Conservation (phyloP, 2,329 filamentous ascomycete species). For the Leptosphaerulina australis region DNA sequence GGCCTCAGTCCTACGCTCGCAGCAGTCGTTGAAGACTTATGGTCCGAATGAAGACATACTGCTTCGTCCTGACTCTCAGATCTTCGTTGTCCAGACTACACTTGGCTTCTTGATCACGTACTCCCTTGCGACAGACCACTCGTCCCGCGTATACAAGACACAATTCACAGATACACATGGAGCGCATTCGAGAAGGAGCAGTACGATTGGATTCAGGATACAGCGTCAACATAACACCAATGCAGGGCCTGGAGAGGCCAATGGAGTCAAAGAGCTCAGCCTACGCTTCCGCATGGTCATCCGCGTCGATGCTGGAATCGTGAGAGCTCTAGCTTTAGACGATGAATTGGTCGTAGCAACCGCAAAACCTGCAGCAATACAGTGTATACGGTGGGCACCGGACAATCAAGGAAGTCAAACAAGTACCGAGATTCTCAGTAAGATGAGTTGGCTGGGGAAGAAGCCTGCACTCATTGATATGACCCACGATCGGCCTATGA, state of each 20-base stretch:
- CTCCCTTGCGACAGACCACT: slow-evolving; percentile 82
- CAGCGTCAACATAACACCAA: slow-evolving; percentile 48
- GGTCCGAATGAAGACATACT: slow-evolving; percentile 84
- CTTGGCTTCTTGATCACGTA: slow-evolving; percentile 93
- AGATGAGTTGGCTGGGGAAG: slow-evolving; percentile 84
- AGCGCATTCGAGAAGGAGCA: slow-evolving; percentile 58
- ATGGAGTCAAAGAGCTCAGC: slow-evolving; percentile 82
- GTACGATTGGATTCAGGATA: slow-evolving; percentile 48
- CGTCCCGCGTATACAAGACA: slow-evolving; percentile 82
- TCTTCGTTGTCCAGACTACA: slow-evolving; percentile 87
- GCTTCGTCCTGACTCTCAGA: slow-evolving; percentile 87
- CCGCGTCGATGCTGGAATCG: slow-evolving; percentile 94
- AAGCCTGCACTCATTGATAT: slow-evolving; percentile 79
- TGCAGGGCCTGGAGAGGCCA: slow-evolving; percentile 77
- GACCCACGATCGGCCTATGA: slow-evolving; percentile 96
- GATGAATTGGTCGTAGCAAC: slow-evolving; percentile 93
- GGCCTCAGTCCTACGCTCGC: slow-evolving; percentile 81
- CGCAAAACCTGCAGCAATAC: slow-evolving; percentile 87
- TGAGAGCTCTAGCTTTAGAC: slow-evolving; percentile 83
- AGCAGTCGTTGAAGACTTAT: slow-evolving; percentile 78
- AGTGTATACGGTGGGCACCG: slow-evolving; percentile 94
- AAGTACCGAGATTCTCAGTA: slow-evolving; percentile 84
- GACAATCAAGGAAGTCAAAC: slow-evolving; percentile 83
- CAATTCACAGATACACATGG: slow-evolving; percentile 67
- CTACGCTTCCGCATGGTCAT: slow-evolving; percentile 97